Base-by-base conservation (phyloP, 257 asterid genomes). In the Solanum pimpinellifolium region DNA sequence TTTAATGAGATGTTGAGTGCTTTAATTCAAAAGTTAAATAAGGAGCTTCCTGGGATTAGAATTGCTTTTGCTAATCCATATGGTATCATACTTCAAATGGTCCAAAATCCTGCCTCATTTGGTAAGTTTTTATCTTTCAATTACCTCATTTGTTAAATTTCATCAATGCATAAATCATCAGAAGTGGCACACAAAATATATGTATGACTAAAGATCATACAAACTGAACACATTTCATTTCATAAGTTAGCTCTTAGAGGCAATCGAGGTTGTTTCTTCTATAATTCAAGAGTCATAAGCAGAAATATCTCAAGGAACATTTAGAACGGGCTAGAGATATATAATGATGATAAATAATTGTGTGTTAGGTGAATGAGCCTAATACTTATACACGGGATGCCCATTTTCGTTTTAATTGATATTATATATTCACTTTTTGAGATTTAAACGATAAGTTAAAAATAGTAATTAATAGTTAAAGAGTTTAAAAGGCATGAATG, bases 31-130 rank as follows among this genome's bases (percentile, higher is more conserved):
- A 95, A 86, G 92, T 59, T 94, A 73, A 95, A 95, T 80, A 88
- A 20, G 11, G 94, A 94, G 87, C 89, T 94, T 93, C 87, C 65
- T 10, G 98, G 98, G n/a, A 78, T 89, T 77, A 89, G 85, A 56
- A 69, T 94, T 44, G 98, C 91, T 69, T 91, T 93, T 76, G 90
- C 98, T 3, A 86, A 93, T 86, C 92, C 98, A 42, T 96, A 95
- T 85, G 65, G 44, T 29, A 41, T 90, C 82, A 74, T 96, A 56
- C 83, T 91, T 86, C 92, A 91, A 42, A 90, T 96, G 87, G 88
- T 94, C n/a, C 87, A 47, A 86, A 93, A 86, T 65, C 99, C 99
- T 88, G 89, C 96, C 73, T 39, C 84, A 10, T 95, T 86, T 74
- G 98, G 99, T 95, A 88, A 84, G 97, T 89, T 15, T 31, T 52